Conservation (phyloP, 2,329 filamentous ascomycete genomes). For the Chrysosporium keratinophilum region DNA sequence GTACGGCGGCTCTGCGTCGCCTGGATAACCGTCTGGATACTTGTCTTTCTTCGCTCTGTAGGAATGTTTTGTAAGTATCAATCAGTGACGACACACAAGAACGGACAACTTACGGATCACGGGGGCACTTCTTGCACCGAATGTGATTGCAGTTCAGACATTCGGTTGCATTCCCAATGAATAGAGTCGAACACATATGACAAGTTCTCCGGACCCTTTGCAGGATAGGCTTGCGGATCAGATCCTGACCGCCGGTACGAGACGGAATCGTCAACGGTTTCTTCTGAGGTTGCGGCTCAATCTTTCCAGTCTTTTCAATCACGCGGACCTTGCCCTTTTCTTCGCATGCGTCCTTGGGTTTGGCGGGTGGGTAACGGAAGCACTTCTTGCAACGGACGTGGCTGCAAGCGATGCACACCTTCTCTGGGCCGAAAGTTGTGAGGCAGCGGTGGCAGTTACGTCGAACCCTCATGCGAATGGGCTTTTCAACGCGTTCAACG, state of each 20-base stretch:
- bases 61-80: constrained; percentile 11
- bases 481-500: constrained; percentile 36
- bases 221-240: constrained; percentile 59
- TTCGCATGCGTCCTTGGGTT: constrained; percentile 49
- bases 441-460: constrained; percentile 70
- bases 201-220: constrained; percentile 67
- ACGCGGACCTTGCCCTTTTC: constrained; percentile 24
- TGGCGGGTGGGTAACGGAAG: constrained; percentile 60
- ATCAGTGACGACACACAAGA: constrained; percentile 2
- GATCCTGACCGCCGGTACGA: constrained; percentile 57
- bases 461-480: constrained; percentile 39
- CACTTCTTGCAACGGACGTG: constrained; percentile 76
- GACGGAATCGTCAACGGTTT: constrained; percentile 46
- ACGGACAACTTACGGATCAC: constrained; percentile 57
- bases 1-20: constrained; percentile 31
- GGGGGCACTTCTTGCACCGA: constrained; percentile 69
- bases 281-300: constrained; percentile 29
- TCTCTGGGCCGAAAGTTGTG: constrained; percentile 60
- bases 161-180: constrained; percentile 48
- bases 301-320: constrained; percentile 21
- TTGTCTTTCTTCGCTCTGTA: constrained; percentile 33
- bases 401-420: constrained; percentile 64
- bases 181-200: constrained; percentile 60
- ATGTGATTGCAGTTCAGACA: constrained; percentile 61
- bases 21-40: constrained; percentile 38